Base-by-base conservation (phyloP, 1,284 basidiomycete genomes). In the Cryptococcus floricola region DNA sequence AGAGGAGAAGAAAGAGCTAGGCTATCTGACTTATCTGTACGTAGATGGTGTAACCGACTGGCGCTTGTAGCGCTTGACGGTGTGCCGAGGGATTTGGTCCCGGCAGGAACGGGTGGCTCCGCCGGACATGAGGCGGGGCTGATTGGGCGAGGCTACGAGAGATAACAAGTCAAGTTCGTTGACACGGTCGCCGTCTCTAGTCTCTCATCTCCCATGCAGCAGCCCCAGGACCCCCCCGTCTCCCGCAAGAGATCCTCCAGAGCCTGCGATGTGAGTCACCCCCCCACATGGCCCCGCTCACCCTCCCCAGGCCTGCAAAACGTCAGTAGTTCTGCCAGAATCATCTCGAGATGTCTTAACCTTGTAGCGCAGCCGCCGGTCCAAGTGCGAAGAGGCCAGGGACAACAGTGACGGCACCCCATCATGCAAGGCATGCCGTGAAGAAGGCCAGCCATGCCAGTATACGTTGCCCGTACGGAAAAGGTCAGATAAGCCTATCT, bases 391-490 rank as follows among this genome's bases (percentile, higher is more conserved):
- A 42, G 60, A 63, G 13, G 39, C 23, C 16, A 38, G 42, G 18
- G 56, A 54, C 1, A 10, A 6, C 10, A 45, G 48, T 5, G 39
- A 48, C 5, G 56, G 52, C 13, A 54, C 51, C 12, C 54, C 53
- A 23, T 56, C 57, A 0, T 68, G 66, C 53, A 61, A 59, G 45
- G 53, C 60, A 23, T 70, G 68, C 44, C 54, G 64, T 27, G 65
- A 70, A 34, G 41, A 53, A 5, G 52, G 55, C 2, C 54, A 54
- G 18, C 52, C 60, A 27, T 70, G 68, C 50, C 59, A 56, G 4
- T 70, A 67, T 39, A 61, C 59, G 39, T 56, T 62, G 5, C 66
- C 66, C 3, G 62, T 66, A 5, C 54, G 63, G 25, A 68, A 68
- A 58, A 56, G 68, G 68, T 67, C 27, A 54, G 61, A 56, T 12